Evolutionary conservation across 805 yeast species (phyloP).

Genomic region (Blastobotrys americana): DNA sequence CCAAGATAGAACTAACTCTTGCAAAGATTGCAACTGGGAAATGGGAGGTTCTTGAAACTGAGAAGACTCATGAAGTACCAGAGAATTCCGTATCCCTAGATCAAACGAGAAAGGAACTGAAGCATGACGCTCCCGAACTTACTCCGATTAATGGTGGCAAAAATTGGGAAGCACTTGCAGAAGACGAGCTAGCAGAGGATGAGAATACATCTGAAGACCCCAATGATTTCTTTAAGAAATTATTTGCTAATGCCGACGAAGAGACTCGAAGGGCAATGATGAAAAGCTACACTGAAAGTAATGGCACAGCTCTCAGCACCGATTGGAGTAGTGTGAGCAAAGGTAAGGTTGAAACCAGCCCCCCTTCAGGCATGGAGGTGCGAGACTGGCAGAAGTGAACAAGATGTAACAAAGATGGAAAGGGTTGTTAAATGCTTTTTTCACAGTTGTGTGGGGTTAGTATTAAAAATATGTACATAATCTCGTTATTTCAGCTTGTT

Average conservation of each 20-base stretch:
- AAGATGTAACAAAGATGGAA: no score
- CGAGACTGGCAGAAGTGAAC: slow-evolving; percentile 34
- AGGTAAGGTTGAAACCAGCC: slow-evolving; percentile 54
- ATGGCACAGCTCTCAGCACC: slow-evolving; percentile 89
- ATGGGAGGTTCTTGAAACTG: slow-evolving; percentile 12
- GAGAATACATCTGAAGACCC: slow-evolving; percentile 40
- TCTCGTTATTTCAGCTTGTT: no score
- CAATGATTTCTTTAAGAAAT: slow-evolving; percentile 59
- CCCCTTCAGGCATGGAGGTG: slow-evolving; percentile 69
- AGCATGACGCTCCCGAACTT: slow-evolving; percentile 9
- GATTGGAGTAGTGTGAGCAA: slow-evolving; percentile 83
- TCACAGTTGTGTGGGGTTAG: no score
- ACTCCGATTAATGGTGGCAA: slow-evolving; percentile 25
- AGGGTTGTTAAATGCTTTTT: no score
- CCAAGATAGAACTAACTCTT: slow-evolving; percentile 69
- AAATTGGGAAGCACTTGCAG: slow-evolving; percentile 61
- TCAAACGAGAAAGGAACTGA: slow-evolving; percentile 2
- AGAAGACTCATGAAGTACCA: slow-evolving; percentile 1
- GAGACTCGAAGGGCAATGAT: slow-evolving; percentile 91
- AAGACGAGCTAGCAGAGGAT: slow-evolving; percentile 18
- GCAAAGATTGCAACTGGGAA: slow-evolving; percentile 34
- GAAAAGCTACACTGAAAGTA: slow-evolving; percentile 90
- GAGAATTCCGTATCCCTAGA: slow-evolving; percentile 1
- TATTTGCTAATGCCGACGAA: slow-evolving; percentile 75
- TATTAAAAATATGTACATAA: no score